These are phyloP conservation scores for Datisca glomerata DNA, from an alignment of 306 rosid genomes.

Conservation along the genomic window DNA sequence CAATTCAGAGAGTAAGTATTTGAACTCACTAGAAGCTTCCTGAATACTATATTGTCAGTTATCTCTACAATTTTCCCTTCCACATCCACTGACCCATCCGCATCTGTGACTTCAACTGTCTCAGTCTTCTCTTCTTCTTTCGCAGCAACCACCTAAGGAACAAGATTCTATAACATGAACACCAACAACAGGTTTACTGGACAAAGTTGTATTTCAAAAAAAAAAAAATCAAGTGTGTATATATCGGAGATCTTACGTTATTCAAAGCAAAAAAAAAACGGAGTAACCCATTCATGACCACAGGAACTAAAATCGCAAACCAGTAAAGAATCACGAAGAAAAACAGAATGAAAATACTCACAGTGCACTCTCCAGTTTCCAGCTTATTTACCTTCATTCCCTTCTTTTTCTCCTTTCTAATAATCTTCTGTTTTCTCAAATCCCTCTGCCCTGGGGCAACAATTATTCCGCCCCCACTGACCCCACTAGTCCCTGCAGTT, in stretches of 20 bases:
- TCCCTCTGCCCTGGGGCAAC: constrained; percentile 7
- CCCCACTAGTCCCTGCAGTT: neutral
- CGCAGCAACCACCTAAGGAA: constrained; percentile 25
- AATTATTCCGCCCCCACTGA: neutral
- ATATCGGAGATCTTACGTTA: no score
- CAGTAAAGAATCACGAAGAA: no score
- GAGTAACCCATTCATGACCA: no score
- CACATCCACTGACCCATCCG: constrained; percentile 7
- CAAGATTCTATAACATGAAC: no score
- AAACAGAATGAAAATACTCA: constrained; percentile 33
- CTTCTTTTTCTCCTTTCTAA: constrained; percentile 18
- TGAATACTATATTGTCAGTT: constrained; percentile 45
- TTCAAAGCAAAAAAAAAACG: no score
- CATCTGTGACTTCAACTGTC: constrained; percentile 13
- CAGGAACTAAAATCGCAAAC: no score
- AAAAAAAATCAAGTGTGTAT: no score
- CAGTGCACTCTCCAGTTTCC: constrained; percentile 26
- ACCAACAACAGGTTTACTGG: neutral
- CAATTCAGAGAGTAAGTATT: constrained; percentile 25
- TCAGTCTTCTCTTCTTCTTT: constrained; percentile 25
- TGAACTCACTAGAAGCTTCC: constrained; percentile 87
- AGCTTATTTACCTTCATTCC: constrained; percentile 18
- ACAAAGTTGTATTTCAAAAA: neutral
- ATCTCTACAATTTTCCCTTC: constrained; percentile 29
- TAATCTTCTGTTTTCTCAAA: constrained; percentile 9